phyloP scores from a whole-genome alignment of 1,139 yeast species.

The Kodamaea arcana region DNA sequence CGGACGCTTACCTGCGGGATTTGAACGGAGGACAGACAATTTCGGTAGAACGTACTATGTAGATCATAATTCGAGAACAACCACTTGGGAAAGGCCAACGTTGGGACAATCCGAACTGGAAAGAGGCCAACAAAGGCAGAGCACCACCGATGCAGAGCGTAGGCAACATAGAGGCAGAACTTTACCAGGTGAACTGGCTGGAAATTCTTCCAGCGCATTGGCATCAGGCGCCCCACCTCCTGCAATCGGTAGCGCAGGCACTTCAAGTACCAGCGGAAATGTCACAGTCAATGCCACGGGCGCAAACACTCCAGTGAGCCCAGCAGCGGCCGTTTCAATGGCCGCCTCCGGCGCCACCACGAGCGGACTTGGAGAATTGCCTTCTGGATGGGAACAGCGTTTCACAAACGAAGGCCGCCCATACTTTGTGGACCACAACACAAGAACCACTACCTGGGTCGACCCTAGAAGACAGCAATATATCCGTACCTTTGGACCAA shows the following conservation, averaged over 20 bases:
- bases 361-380: slow-evolving; percentile 93
- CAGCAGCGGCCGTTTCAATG: slow-evolving; percentile 73
- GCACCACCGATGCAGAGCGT: slow-evolving; percentile 79
- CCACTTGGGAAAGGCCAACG: slow-evolving; percentile 97
- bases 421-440: slow-evolving; percentile 95
- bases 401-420: slow-evolving; percentile 98
- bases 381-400: slow-evolving; percentile 99
- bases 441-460: slow-evolving; percentile 99
- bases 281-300: slow-evolving; percentile 47
- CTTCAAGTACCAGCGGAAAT: slow-evolving; percentile 33
- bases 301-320: slow-evolving; percentile 49
- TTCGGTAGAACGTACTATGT: slow-evolving; percentile 97
- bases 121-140: slow-evolving; percentile 56
- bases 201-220: slow-evolving; percentile 21
- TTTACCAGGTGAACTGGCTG: slow-evolving; percentile 62
- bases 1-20: slow-evolving; percentile 95
- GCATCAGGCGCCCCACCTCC: slow-evolving; percentile 20
- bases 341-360: slow-evolving; percentile 91
- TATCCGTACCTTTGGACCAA: slow-evolving; percentile 89
- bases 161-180: slow-evolving; percentile 90
- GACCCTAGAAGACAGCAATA: slow-evolving; percentile 99
- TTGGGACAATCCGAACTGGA: slow-evolving; percentile 65
- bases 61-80: slow-evolving; percentile 94
- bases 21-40: slow-evolving; percentile 98
- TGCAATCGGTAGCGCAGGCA: slow-evolving; percentile 15